Conservation (phyloP, 345 rosid genomes). For the Ricinus communis region DNA sequence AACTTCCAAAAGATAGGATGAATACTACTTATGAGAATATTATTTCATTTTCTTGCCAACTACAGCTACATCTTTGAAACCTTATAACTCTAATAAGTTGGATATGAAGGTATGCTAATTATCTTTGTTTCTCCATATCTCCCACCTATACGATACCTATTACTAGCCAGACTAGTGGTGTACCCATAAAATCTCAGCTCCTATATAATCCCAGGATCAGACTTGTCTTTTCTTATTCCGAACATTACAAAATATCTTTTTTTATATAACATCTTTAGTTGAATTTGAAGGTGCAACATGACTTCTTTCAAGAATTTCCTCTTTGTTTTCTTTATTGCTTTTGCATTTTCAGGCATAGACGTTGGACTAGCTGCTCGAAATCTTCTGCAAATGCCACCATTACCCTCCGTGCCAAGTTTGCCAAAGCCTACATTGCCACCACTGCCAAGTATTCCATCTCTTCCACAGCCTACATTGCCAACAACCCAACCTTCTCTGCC, state of each 20-base stretch:
- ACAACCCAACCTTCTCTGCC: neutral
- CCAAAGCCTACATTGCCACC: constrained; percentile 9
- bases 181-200: too few relatives aligned
- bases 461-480: neutral
- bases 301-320: neutral
- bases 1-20: too few relatives aligned
- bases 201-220: neutral
- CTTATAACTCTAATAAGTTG: too few relatives aligned
- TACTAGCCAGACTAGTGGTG: too few relatives aligned
- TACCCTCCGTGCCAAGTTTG: constrained; percentile 9
- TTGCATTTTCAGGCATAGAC: constrained; percentile 19
- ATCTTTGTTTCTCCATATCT: neutral
- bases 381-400: constrained; percentile 24
- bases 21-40: too few relatives aligned
- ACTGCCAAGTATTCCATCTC: neutral
- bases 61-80: too few relatives aligned
- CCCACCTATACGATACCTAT: neutral
- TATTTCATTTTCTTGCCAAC: too few relatives aligned
- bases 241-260: neutral
- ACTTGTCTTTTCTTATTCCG: neutral
- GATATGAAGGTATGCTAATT: too few relatives aligned
- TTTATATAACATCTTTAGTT: too few relatives aligned
- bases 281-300: neutral
- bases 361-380: constrained; percentile 29
- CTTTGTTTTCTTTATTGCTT: constrained; percentile 11